phyloP scores from a whole-genome alignment of 768 basidiomycete species.

The Mycena galericulata region DNA sequence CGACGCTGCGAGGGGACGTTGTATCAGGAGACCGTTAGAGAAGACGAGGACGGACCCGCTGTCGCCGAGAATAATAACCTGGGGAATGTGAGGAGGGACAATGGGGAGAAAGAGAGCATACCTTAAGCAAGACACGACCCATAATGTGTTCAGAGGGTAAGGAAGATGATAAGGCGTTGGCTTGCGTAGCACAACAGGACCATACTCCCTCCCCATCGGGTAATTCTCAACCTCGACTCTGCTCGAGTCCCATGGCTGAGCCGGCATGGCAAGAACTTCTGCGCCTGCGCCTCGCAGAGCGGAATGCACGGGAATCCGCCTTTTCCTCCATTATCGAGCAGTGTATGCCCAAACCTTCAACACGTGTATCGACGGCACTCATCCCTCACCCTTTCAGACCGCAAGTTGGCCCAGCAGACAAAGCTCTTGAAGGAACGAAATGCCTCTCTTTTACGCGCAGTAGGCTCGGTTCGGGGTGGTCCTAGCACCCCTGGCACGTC shows the following conservation, averaged over 20 bases:
- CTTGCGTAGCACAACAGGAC: constrained; percentile 16
- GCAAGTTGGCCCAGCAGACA: constrained; percentile 92
- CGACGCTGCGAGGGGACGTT: constrained; percentile 69
- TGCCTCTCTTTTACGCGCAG: constrained; percentile 86
- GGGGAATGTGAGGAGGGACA: constrained; percentile 19
- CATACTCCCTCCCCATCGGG: constrained; percentile 11
- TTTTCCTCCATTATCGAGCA: constrained; percentile 92
- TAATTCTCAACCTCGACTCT: not conserved
- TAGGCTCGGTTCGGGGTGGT: constrained; percentile 75
- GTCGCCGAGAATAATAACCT: constrained; percentile 99
- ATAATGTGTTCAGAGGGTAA: constrained; percentile 53
- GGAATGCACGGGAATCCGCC: constrained; percentile 85
- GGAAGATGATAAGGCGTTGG: constrained; percentile 36
- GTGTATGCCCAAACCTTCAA: constrained; percentile 66
- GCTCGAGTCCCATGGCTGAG: constrained; percentile 75
- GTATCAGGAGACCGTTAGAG: constrained; percentile 33
- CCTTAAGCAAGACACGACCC: constrained; percentile 92
- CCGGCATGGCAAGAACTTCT: constrained; percentile 88
- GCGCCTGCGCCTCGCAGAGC: constrained; percentile 81
- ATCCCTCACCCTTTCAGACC: constrained; percentile 66
- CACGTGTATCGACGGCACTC: constrained; percentile 33
- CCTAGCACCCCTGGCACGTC: constrained; percentile 65
- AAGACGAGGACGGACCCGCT: constrained; percentile 76
- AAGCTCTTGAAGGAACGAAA: constrained; percentile 94
- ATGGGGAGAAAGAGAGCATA: constrained; percentile 40